These are phyloP conservation scores for Trypanosoma conorhini DNA, from an alignment of 208 protist species.

Conservation along the genomic window DNA sequence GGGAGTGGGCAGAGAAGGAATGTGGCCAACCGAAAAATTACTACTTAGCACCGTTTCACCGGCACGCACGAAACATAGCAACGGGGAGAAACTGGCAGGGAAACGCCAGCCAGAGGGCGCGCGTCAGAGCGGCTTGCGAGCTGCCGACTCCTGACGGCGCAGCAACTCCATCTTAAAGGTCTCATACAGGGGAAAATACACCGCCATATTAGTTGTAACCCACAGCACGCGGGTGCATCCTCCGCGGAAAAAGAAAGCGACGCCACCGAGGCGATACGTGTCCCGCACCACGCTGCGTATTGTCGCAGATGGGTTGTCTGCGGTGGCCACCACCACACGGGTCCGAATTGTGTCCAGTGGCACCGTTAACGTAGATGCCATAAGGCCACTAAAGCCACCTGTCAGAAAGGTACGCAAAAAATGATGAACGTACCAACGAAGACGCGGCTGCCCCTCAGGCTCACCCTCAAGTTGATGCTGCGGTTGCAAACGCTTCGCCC, in stretches of 20 bases:
- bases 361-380: slow-evolving; percentile 65
- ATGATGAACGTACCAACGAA: slow-evolving; percentile 31
- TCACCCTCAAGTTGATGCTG: slow-evolving; percentile 1
- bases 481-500: slow-evolving; percentile 27
- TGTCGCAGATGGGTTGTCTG: slow-evolving; percentile 31
- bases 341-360: slow-evolving; percentile 84
- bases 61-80: no score
- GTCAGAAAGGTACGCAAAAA: slow-evolving; percentile 61
- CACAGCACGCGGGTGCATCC: slow-evolving; percentile 69
- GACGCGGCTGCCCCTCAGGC: neutral
- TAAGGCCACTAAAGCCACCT: slow-evolving; percentile 73
- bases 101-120: neutral
- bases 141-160: slow-evolving; percentile 20
- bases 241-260: slow-evolving; percentile 67
- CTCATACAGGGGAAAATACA: slow-evolving; percentile 84
- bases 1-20: no score
- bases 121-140: slow-evolving; percentile 4
- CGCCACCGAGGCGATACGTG: slow-evolving; percentile 47
- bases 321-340: slow-evolving; percentile 53
- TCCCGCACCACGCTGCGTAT: slow-evolving; percentile 40
- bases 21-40: no score
- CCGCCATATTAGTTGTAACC: slow-evolving; percentile 79
- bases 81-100: neutral
- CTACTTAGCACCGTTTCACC: no score
- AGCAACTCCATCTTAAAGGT: slow-evolving; percentile 22